These are phyloP conservation scores for Dioscorea alata DNA, from an alignment of 106 monocot genomes.

Conservation along the genomic window DNA sequence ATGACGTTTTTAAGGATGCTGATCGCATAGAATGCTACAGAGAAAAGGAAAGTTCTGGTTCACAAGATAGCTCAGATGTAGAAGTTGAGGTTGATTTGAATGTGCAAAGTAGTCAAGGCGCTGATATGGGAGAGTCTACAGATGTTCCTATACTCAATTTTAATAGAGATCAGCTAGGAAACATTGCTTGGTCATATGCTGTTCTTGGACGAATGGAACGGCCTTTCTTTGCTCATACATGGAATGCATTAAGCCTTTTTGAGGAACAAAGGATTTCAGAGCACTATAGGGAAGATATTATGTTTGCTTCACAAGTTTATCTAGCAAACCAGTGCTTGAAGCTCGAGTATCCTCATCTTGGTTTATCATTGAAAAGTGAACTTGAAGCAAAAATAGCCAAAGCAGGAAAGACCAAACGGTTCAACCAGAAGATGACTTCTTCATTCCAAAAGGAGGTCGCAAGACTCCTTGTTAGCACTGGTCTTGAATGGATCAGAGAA, in stretches of 20 bases:
- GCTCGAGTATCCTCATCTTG: constrained; percentile 69
- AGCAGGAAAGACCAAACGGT: constrained; percentile 76
- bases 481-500: constrained; percentile 82
- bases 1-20: constrained; percentile 33
- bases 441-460: constrained; percentile 95
- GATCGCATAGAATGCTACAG: constrained; percentile 8
- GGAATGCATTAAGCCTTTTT: constrained; percentile 56
- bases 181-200: constrained; percentile 87
- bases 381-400: constrained; percentile 73
- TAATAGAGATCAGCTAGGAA: constrained; percentile 80
- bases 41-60: constrained; percentile 7
- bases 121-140: constrained; percentile 1
- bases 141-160: constrained; percentile 29
- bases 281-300: constrained; percentile 80
- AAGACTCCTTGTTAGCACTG: constrained; percentile 77
- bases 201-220: constrained; percentile 79
- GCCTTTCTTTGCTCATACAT: constrained; percentile 64
- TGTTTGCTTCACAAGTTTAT: constrained; percentile 86
- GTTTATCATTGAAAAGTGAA: constrained; percentile 40
- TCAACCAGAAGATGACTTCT: constrained; percentile 85
- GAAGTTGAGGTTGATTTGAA: constrained; percentile 1
- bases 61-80: constrained; percentile 1
- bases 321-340: constrained; percentile 87
- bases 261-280: constrained; percentile 58
- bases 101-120: constrained; percentile 11